Evolutionary conservation across 2,329 filamentous ascomycete species (phyloP), one percentile per base, ranked within the genome.

Genomic region (Colletotrichum kahawae): DNA sequence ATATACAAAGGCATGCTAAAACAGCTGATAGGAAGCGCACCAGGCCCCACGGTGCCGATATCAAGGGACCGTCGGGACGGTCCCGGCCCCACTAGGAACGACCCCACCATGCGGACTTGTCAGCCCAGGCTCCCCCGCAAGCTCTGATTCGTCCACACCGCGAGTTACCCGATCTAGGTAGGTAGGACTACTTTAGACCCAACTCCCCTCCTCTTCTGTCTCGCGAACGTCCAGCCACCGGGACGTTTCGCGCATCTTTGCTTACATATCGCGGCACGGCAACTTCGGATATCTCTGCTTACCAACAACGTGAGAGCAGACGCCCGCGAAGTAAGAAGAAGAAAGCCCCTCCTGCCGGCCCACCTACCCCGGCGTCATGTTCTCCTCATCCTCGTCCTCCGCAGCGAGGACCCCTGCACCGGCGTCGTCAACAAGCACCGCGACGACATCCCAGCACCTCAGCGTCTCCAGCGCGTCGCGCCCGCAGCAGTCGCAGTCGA

Each of bases 381-480:
- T 74, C 27, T 67, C 72, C 21, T 69, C 68, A n/a, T 77, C 73
- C 24, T 76, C 68, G n/a, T 71, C 63, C 57, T 67, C 27, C 24
- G 59, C 71, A 36, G 59, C 48, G 56, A 59, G 63, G 56, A 76
- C 34, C 57, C 43, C 48, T 9, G 72, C 59, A 29, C 57, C 69
- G n/a, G 21, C 71, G n/a, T 71, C 74, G 10, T 71, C 57, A 14
- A 59, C 67, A 10, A 56, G 72, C 8, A 66, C 62, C n/a, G 62
- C 74, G n/a, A 70, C 59, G 13, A 43, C 74, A 9, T 48, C 71
- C 27, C 74, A 65, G 34, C 64, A 75, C 24, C 67, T 38, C 29
- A 77, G 74, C 65, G n/a, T 67, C 51, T 76, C 74, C n/a, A 77
- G 70, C 76, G 59, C 71, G 27, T 43, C 64, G 18, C 75, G 74